phyloP scores from a whole-genome alignment of 2,329 filamentous ascomycete species.

The Hortaea werneckii region DNA sequence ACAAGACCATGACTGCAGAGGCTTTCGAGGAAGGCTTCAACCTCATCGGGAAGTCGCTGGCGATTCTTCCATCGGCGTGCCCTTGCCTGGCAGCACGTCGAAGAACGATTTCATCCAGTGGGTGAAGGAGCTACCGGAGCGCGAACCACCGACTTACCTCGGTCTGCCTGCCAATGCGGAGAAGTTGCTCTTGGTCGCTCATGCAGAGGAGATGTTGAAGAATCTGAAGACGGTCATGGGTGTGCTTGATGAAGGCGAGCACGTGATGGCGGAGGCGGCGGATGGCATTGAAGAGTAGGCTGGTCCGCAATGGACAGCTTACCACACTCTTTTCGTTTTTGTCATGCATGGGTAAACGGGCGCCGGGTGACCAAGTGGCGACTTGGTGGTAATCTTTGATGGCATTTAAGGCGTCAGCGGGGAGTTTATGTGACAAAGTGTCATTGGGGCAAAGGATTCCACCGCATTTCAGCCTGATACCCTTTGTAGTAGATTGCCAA shows the following conservation, averaged over 20 bases:
- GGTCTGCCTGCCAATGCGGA: slow-evolving; percentile 92
- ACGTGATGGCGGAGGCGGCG: slow-evolving; percentile 50
- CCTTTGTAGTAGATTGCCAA: not conserved
- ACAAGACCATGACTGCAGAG: slow-evolving; percentile 67
- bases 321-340: too few relatives aligned
- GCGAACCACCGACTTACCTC: slow-evolving; percentile 90
- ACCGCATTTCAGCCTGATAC: not conserved
- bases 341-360: too few relatives aligned
- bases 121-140: slow-evolving; percentile 86
- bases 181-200: slow-evolving; percentile 81
- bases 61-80: slow-evolving; percentile 39
- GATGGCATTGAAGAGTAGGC: slow-evolving; percentile 7
- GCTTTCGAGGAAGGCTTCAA: slow-evolving; percentile 91
- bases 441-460: too few relatives aligned
- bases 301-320: not conserved
- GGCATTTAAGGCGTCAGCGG: too few relatives aligned
- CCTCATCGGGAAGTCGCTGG: slow-evolving; percentile 54
- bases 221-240: slow-evolving; percentile 79
- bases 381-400: too few relatives aligned
- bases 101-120: slow-evolving; percentile 81
- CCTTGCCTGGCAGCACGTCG: slow-evolving; percentile 69
- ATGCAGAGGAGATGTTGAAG: slow-evolving; percentile 73
- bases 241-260: slow-evolving; percentile 87
- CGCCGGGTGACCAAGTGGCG: too few relatives aligned
- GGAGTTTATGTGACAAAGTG: too few relatives aligned